Conservation (phyloP, 768 basidiomycete species). For the Mycena leptocephala region DNA sequence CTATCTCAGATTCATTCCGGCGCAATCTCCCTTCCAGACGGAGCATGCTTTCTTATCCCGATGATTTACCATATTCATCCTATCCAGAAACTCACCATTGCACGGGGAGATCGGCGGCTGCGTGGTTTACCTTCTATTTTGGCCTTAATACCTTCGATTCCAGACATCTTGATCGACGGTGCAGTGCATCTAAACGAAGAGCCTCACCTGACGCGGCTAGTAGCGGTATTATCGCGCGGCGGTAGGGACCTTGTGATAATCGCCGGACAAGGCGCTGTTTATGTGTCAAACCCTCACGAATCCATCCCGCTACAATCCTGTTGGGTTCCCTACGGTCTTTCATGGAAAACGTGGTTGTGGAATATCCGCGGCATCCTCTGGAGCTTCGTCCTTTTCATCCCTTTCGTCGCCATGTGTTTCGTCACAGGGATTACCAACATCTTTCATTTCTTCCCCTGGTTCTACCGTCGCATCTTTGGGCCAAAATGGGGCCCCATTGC, state of each 20-base stretch:
- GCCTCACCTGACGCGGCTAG: not conserved
- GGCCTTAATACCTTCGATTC: not conserved
- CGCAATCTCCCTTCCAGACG: not conserved
- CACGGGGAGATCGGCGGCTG: not conserved
- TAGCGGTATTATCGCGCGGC: not conserved
- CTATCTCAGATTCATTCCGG: not conserved
- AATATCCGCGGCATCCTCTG: too few species aligned
- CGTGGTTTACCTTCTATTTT: not conserved
- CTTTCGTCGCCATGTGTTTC: too few species aligned
- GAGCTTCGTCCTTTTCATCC: too few species aligned
- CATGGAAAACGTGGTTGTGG: not conserved
- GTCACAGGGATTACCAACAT: not conserved
- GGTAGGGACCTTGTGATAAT: not conserved
- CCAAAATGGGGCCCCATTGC: not conserved
- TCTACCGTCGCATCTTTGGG: not conserved
- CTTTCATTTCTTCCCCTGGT: not conserved
- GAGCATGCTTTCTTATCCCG: not conserved
- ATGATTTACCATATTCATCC: not conserved
- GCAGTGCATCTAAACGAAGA: too few species aligned
- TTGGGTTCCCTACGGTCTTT: too few species aligned
- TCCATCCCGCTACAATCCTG: too few species aligned
- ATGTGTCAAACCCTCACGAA: not conserved
- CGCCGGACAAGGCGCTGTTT: not conserved
- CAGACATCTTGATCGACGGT: not conserved
- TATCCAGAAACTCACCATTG: not conserved